These are phyloP conservation scores for Combretum micranthum DNA, from an alignment of 345 rosid genomes.

Conservation along the genomic window DNA sequence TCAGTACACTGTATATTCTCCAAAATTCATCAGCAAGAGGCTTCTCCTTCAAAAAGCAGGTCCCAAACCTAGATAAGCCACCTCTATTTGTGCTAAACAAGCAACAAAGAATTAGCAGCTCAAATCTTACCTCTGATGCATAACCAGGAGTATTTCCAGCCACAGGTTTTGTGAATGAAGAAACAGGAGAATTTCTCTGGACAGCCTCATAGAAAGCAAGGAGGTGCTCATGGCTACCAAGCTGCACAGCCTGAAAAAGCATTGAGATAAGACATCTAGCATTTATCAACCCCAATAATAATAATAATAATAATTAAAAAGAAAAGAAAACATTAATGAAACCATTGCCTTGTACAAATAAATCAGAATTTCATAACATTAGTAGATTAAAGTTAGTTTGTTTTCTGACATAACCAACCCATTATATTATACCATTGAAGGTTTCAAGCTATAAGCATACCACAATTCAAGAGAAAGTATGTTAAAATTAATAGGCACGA, in stretches of 20 bases:
- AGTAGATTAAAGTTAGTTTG: no score
- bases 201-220: conserved; percentile 64
- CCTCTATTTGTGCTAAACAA: neutral
- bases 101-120: neutral
- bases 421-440: neutral
- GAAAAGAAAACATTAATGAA: neutral
- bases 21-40: no score
- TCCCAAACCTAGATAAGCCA: neutral
- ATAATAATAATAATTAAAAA: no score
- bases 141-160: conserved; percentile 56
- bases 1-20: no score
- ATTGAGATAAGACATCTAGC: neutral
- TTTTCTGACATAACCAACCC: no score
- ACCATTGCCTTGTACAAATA: no score
- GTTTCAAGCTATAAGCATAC: conserved; percentile 2
- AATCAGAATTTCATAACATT: no score
- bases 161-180: conserved; percentile 50
- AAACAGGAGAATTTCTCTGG: conserved; percentile 56
- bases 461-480: neutral
- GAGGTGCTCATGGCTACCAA: conserved; percentile 43
- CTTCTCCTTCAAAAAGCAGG: neutral
- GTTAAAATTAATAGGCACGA: neutral
- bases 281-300: neutral
- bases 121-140: conserved; percentile 48
- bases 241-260: conserved; percentile 52